These are phyloP conservation scores for Anastatica hierochuntica DNA, from an alignment of 345 rosid species.

Conservation along the genomic window DNA sequence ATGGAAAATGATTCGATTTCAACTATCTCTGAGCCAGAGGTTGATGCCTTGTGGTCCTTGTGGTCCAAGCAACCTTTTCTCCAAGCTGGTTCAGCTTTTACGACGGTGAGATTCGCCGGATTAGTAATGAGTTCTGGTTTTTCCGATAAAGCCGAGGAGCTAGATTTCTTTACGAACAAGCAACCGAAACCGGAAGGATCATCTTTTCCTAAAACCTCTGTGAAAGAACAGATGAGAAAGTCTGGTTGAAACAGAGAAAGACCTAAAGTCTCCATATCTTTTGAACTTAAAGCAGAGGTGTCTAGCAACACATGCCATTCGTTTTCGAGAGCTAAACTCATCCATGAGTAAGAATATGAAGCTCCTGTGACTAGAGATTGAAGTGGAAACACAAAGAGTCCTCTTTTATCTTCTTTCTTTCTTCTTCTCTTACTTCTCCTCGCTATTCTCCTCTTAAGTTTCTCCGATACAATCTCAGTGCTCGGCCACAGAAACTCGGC, in stretches of 20 bases:
- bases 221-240: constrained; percentile 65
- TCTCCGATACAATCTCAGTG: constrained; percentile 36
- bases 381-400: constrained; percentile 78
- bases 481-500: constrained; percentile 67
- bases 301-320: constrained; percentile 86
- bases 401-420: constrained; percentile 28
- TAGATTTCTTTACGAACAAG: constrained; percentile 59
- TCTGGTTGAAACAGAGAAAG: constrained; percentile 73
- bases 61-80: neutral
- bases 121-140: constrained; percentile 20
- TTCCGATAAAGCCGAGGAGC: constrained; percentile 31
- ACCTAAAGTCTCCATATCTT: constrained; percentile 87
- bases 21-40: neutral
- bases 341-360: constrained; percentile 71
- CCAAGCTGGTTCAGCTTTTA: constrained; percentile 6
- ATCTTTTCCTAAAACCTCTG: constrained; percentile 55
- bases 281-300: constrained; percentile 59
- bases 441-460: constrained; percentile 39
- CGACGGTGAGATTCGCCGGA: constrained; percentile 8
- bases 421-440: constrained; percentile 30
- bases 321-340: constrained; percentile 59
- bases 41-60: constrained; percentile 11
- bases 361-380: constrained; percentile 68
- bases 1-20: no score
- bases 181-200: constrained; percentile 69